These are phyloP conservation scores for Articulospora tetracladia DNA, from an alignment of 495 filamentous ascomycete species.

Conservation along the genomic window DNA sequence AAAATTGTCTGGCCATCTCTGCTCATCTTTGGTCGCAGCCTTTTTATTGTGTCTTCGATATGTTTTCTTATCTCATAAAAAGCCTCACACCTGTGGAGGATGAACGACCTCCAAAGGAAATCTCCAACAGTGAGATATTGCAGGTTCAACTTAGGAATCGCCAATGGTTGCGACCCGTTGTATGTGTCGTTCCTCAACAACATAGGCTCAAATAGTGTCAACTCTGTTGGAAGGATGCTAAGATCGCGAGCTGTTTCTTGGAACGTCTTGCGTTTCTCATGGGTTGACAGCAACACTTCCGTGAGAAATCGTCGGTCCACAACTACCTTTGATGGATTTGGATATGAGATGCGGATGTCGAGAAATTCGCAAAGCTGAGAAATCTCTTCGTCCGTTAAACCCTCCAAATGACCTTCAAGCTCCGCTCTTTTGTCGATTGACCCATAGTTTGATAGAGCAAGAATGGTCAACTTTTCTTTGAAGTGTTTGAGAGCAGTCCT, in stretches of 20 bases:
- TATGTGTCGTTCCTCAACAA: constrained; percentile 84
- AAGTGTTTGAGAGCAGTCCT: constrained; percentile 77
- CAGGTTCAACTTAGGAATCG: constrained; percentile 91
- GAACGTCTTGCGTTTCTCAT: constrained; percentile 78
- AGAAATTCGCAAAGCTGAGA: constrained; percentile 63
- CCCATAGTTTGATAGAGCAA: constrained; percentile 90
- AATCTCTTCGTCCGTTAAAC: constrained; percentile 70
- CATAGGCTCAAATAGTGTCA: constrained; percentile 78
- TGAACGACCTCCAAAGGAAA: constrained; percentile 89
- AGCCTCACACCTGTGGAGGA: constrained; percentile 84
- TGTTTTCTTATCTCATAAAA: constrained; percentile 94
- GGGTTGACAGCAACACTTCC: constrained; percentile 72
- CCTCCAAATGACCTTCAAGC: constrained; percentile 70
- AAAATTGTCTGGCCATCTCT: constrained; percentile 65
- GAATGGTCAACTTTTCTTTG: constrained; percentile 83
- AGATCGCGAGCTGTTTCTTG: constrained; percentile 71
- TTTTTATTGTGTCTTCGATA: constrained; percentile 75
- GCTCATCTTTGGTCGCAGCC: constrained; percentile 66
- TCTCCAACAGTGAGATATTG: constrained; percentile 95
- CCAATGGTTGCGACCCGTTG: constrained; percentile 81
- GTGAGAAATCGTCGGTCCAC: constrained; percentile 64
- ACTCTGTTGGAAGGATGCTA: constrained; percentile 78
- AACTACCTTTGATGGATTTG: constrained; percentile 58
- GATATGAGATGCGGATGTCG: constrained; percentile 77
- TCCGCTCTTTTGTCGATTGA: constrained; percentile 77